Evolutionary conservation across 2,329 filamentous ascomycete genomes (phyloP), one percentile per base, ranked within the genome.

Genomic region (Cryoendolithus antarcticus): DNA sequence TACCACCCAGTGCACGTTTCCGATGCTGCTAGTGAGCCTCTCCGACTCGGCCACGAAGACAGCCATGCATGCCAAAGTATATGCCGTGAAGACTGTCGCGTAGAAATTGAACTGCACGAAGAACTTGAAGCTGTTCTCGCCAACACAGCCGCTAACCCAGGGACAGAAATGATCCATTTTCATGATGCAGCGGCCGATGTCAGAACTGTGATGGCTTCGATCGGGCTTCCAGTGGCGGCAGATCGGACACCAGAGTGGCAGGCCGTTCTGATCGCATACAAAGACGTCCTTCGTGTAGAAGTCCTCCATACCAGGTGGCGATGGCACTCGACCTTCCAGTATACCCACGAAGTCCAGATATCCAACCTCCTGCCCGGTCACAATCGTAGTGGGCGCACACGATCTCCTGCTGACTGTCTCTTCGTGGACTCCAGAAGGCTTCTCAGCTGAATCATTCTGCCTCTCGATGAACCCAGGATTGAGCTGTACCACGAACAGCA

Each of bases 171-270:
- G 55, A 37, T 58, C 55, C 55, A 58, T 58, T 36, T 58, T 56
- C 42, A 50, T 46, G 29, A 56, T 40, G 38, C 55, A 58, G 30
- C 54, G 54, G 35, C 37, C 76, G 9, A 91, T 66, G 55, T 93
- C 84, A 38, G 79, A 79, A 54, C 82, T 93, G 60, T 96, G 89
- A 57, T 94, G 86, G 2, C 82, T 74, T 3, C 89, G 74, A 54
- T 95, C 89, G 0, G 82, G 78, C 60, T 95, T 96, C 76, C 83
- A 94, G 47, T 81, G 84, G 40, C 74, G 74, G 58, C 89, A 98
- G 38, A 75, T 73, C 4, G 78, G 79, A 62, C 89, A 98, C 77
- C 85, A 96, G 27, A 77, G 74, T 0, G 89, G 89, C n/a, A 80
- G 70, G 0, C 91, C 91, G 50, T 91, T 82, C 9, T 70, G 66